Percentiles rank a stretch among this genome's conserved stretches.
phyloP scores from a whole-genome alignment of 1,284 basidiomycete species.

The Takashimella tepidaria region DNA sequence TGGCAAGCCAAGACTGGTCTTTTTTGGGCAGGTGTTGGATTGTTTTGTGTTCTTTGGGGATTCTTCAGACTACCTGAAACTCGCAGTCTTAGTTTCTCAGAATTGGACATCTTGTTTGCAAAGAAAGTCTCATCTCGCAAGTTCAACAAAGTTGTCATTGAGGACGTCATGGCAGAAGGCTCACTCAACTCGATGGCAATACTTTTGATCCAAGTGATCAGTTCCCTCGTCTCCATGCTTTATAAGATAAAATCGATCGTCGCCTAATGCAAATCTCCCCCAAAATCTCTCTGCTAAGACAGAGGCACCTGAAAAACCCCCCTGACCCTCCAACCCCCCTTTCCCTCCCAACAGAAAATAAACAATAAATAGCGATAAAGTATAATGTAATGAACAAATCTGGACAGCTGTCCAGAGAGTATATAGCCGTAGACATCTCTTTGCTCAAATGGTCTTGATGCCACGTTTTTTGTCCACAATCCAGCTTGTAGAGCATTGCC shows the following conservation, averaged over 20 bases:
- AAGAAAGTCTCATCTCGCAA: constrained; percentile 32
- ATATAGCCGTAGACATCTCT: too few relatives aligned
- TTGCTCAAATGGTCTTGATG: too few relatives aligned
- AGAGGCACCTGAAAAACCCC: too few relatives aligned
- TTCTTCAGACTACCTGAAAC: constrained; percentile 41
- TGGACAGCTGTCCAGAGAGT: too few relatives aligned
- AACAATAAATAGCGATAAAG: too few relatives aligned
- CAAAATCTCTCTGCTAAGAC: too few relatives aligned
- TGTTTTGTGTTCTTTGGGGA: constrained; percentile 21
- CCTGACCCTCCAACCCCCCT: too few relatives aligned
- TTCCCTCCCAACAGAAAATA: too few relatives aligned
- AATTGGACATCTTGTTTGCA: constrained; percentile 40
- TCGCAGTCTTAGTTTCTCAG: constrained; percentile 17
- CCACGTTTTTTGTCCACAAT: too few relatives aligned
- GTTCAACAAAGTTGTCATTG: constrained; percentile 16
- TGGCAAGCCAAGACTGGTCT: constrained; percentile 46
- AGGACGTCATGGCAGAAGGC: background rate
- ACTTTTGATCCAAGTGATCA: background rate
- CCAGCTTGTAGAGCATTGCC: too few relatives aligned
- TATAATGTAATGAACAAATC: too few relatives aligned
- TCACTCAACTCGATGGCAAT: background rate
- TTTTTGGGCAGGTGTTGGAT: constrained; percentile 28
- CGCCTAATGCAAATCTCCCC: too few relatives aligned
- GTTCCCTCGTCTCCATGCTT: background rate
- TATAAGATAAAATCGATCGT: background rate